Conservation (phyloP, 169 alveolate species). For the Cystoisospora suis region DNA sequence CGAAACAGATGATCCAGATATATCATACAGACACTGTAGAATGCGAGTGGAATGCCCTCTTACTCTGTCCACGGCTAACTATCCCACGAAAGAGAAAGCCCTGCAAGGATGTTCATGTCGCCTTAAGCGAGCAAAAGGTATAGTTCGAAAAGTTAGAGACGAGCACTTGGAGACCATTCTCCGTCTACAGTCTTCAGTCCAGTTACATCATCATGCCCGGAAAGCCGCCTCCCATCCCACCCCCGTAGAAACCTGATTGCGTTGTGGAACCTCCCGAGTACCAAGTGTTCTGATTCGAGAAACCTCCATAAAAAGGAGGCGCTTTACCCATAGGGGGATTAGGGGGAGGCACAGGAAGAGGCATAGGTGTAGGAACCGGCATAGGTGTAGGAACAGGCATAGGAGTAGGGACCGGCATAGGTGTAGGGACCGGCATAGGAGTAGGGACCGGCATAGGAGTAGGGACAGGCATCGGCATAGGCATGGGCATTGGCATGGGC, state of each 20-base stretch:
- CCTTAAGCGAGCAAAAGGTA: too few species aligned
- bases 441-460: neutral
- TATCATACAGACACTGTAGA: too few species aligned
- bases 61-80: too few species aligned
- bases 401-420: neutral
- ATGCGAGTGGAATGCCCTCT: too few species aligned
- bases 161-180: too few species aligned
- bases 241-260: constrained; percentile 18
- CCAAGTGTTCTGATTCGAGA: constrained; percentile 19
- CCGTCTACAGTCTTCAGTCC: too few species aligned
- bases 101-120: too few species aligned
- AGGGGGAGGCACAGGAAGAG: neutral
- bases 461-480: neutral
- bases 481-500: constrained; percentile 22
- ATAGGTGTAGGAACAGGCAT: neutral
- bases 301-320: neutral
- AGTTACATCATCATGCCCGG: too few species aligned
- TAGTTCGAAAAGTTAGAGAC: too few species aligned
- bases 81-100: too few species aligned
- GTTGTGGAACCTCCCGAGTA: neutral
- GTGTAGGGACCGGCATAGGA: neutral
- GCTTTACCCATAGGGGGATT: neutral
- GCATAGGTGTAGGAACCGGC: neutral
- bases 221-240: neutral
- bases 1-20: too few species aligned